These are phyloP conservation scores for Cladophialophora yegresii DNA, from an alignment of 2,329 filamentous ascomycete species.

Conservation along the genomic window DNA sequence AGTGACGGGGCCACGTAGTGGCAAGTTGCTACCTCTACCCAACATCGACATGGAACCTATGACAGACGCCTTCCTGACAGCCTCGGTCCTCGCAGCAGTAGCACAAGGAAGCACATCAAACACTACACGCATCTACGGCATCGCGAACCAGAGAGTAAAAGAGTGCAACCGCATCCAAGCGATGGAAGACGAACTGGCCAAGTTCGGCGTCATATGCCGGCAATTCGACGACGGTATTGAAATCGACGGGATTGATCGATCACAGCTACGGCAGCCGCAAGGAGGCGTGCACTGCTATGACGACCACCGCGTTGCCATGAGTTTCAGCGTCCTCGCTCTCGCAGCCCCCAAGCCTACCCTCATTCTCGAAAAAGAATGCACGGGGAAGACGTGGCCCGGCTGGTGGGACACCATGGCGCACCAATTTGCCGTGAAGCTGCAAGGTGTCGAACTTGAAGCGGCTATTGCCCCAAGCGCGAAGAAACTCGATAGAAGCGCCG, in stretches of 20 bases:
- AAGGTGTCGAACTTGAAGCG: slow-evolving; percentile 65
- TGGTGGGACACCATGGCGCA: slow-evolving; percentile 93
- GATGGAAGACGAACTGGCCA: slow-evolving; percentile 91
- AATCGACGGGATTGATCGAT: slow-evolving; percentile 59
- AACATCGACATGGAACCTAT: slow-evolving; percentile 98
- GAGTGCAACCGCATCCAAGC: slow-evolving; percentile 95
- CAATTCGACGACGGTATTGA: slow-evolving; percentile 93
- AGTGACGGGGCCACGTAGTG: slow-evolving; percentile 80
- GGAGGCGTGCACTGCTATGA: slow-evolving; percentile 87
- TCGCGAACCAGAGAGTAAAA: slow-evolving; percentile 96
- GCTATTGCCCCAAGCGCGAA: slow-evolving; percentile 42
- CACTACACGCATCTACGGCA: slow-evolving; percentile 84
- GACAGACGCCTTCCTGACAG: slow-evolving; percentile 97
- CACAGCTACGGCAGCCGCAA: slow-evolving; percentile 57
- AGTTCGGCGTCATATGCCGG: slow-evolving; percentile 83
- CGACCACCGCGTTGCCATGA: slow-evolving; percentile 97
- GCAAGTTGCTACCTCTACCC: slow-evolving; percentile 70
- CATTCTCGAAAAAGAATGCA: slow-evolving; percentile 86
- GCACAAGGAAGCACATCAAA: slow-evolving; percentile 65
- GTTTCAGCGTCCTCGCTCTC: slow-evolving; percentile 84
- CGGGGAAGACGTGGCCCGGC: slow-evolving; percentile 96
- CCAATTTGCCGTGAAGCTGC: slow-evolving; percentile 73
- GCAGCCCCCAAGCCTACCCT: slow-evolving; percentile 70
- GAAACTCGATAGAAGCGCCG: slow-evolving; percentile 48
- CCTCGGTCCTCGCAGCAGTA: slow-evolving; percentile 87